Evolutionary conservation across 108 stramenopile genomes (phyloP), one percentile per base, ranked within the genome.

Genomic region (Cyclostephanos invisitatus): DNA sequence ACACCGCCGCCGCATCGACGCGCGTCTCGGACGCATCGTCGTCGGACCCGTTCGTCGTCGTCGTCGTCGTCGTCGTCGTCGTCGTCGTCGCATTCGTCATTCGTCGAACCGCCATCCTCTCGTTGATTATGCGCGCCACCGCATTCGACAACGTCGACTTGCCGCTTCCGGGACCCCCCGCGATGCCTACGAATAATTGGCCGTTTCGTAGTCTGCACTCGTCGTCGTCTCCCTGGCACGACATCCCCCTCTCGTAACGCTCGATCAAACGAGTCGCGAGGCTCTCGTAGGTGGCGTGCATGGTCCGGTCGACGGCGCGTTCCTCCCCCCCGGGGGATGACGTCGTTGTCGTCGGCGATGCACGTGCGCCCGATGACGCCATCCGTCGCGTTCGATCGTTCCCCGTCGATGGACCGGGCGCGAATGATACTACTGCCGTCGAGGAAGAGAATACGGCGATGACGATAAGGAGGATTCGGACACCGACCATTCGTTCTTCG

Each of bases 101-200:
- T 61, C 24, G 21, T n/a, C n/a, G n/a, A n/a, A n/a, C n/a, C 25
- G 24, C 32, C 66, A 69, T 77, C 21, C 38, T 20, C 2, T 53
- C 64, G 57, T 85, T 82, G 24, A 84, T 67, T 7, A 61, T 47
- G 27, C 61, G 11, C 5, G 81, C 77, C 11, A 88, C 86, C 5
- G 74, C 77, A 18, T 36, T 51, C 6, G 87, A 84, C 21, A 85
- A 51, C 7, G 91, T 92, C 17, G 73, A 68, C 42, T 92, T 92
- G 3, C 91, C 91, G n/a, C 78, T 67, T 12, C 91, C 91, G 0
- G 91, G 91, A 25, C 87, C 91, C 20, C 91, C 91, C 27, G 85
- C 83, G 17, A 88, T 55, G 25, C 75, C 73, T 24, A 88, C 75
- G 63, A 83, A 85, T 1, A 83, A 29, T 38, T 74, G 83, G 27